Base-by-base conservation (phyloP, 495 filamentous ascomycete genomes). In the Parachaetomium inaequale region DNA sequence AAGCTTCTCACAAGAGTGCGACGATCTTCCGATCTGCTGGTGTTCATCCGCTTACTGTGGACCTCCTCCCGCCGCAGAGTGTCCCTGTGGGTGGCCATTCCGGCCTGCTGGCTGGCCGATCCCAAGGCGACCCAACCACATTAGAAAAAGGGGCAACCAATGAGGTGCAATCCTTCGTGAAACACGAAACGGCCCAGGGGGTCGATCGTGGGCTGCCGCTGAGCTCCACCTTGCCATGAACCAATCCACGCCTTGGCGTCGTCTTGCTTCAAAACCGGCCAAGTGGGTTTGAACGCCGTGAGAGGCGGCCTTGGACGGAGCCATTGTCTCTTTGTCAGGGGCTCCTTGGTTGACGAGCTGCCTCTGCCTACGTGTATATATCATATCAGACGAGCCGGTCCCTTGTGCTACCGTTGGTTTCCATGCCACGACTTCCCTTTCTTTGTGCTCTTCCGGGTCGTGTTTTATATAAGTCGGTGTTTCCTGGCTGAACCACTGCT, bases 231-330 rank as follows among this genome's bases (percentile, higher is more conserved):
- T 1, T 14, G 10, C 3, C 21, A 19, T 29, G 15, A 11, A 23
- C 55, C 45, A 59, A 59, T 59, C 57, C 57, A 12, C 31, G 7
- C 31, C 57, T 59, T 59, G 46, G 45, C 57, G 51, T 51, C 45
- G 6, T 7, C 14, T 29, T 60, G 58, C 58, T 32, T 53, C 58
- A 17, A 31, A 43, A 43, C 49, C 10, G 58, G 58, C 36, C 47
- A 31, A 15, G 25, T 31, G 47, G 47, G 38, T 52, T 51, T 26
- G 56, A 15, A 4, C 10, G 19, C 23, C 0, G 34, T 36, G 52
- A 36, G 32, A 56, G 38, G 31, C n/a, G n/a, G n/a, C 19, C 31
- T 29, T 49, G 11, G 42, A 36, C 19, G 56, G 31, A 32, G 55
- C 55, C 36, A 31, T 12, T 34, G 40, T 7, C 7, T 10, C 43